Conservation (phyloP, 306 rosid species). For the Castanea sativa region DNA sequence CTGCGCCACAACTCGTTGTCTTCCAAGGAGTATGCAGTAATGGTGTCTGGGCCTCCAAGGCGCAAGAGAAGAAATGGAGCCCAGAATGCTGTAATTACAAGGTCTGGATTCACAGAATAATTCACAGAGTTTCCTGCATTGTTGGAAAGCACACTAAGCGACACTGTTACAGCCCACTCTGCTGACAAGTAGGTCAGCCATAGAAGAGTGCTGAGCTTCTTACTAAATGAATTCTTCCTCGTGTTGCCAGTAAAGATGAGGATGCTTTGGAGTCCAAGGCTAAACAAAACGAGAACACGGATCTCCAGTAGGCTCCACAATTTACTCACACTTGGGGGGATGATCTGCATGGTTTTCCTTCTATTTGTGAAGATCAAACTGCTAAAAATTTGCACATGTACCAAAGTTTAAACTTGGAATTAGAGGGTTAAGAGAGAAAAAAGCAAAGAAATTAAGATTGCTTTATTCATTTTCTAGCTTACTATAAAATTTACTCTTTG, state of each 20-base stretch:
- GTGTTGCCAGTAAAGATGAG: slow-evolving; percentile 25
- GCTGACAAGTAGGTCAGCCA: slow-evolving; percentile 39
- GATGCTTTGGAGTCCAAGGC: slow-evolving; percentile 29
- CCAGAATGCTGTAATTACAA: slow-evolving; percentile 25
- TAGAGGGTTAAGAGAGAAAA: too few species aligned
- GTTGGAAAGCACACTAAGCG: slow-evolving; percentile 24
- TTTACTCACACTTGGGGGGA: neutral
- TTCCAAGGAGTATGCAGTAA: slow-evolving; percentile 34
- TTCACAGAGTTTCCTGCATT: neutral
- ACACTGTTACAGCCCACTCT: slow-evolving; percentile 29
- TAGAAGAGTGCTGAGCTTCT: neutral
- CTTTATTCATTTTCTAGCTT: too few species aligned
- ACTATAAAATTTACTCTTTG: too few species aligned
- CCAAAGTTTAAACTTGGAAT: too few species aligned
- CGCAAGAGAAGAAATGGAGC: slow-evolving; percentile 45
- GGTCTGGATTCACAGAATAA: neutral
- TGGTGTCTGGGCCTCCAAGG: slow-evolving; percentile 46
- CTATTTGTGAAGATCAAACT: neutral
- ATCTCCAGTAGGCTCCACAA: slow-evolving; percentile 31
- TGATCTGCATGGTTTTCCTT: neutral
- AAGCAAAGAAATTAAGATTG: too few species aligned
- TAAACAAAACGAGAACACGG: slow-evolving; percentile 17
- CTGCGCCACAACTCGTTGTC: slow-evolving; percentile 40
- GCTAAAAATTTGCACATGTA: neutral
- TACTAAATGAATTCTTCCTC: slow-evolving; percentile 10